These are phyloP conservation scores for Flaveria floridana DNA, from an alignment of 140 eudicot species.

Conservation along the genomic window DNA sequence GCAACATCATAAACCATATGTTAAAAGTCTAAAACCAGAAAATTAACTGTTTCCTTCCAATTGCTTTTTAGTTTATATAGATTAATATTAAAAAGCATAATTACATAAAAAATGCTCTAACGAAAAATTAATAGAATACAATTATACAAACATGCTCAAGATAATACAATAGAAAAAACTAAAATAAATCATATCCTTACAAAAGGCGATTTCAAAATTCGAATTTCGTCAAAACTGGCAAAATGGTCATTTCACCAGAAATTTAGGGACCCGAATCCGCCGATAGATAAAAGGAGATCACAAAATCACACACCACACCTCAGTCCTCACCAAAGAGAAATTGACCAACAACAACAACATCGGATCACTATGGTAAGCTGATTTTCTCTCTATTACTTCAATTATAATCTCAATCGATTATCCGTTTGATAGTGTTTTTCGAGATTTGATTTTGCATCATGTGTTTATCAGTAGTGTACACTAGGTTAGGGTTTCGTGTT, in stretches of 20 bases:
- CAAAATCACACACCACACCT: background rate
- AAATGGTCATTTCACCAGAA: constrained; percentile 23
- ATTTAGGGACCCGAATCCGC: constrained; percentile 21
- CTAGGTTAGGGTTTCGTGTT: constrained; percentile 25
- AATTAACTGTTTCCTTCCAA: too few relatives aligned
- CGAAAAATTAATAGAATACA: too few relatives aligned
- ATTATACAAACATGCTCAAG: too few relatives aligned
- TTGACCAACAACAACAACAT: constrained; percentile 25
- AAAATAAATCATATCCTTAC: background rate
- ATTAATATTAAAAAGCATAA: too few relatives aligned
- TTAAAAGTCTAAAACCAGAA: too few relatives aligned
- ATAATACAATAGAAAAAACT: too few relatives aligned
- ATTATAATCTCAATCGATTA: background rate
- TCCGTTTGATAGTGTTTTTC: background rate
- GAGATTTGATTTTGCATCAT: constrained; percentile 17
- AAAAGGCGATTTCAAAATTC: constrained; percentile 39
- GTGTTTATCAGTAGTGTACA: background rate
- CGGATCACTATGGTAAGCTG: constrained; percentile 30
- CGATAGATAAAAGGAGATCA: constrained; percentile 24
- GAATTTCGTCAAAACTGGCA: constrained; percentile 20
- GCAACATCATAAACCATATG: too few relatives aligned
- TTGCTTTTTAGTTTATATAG: too few relatives aligned
- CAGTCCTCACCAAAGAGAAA: constrained; percentile 20
- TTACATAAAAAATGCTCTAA: too few relatives aligned
- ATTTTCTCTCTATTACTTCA: constrained; percentile 5